Evolutionary conservation across 176 grass and related monocot species (phyloP), one percentile per base, ranked within the genome.

Genomic region (Oryza glaberrima): DNA sequence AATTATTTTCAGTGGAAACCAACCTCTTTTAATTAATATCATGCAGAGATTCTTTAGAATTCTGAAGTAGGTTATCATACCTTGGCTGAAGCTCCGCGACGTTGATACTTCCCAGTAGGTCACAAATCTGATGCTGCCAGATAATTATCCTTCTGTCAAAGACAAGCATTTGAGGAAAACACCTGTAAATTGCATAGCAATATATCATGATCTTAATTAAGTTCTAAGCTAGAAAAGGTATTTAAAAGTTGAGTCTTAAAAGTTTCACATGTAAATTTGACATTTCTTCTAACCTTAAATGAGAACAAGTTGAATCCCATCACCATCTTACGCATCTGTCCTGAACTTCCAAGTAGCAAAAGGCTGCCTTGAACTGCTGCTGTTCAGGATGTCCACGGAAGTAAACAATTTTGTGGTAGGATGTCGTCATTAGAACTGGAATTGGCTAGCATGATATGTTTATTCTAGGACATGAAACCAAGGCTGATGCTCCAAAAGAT

Each of bases 41-140:
- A 65, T 17, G 20, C 6, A 9, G n/a, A 30, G 9, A 58, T 70
- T 72, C 34, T 67, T 77, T 71, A 46, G 52, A 85, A 69, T 14
- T 45, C 54, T 14, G 30, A 70, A 80, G 52, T 60, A 75, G 19
- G 79, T 78, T 66, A 73, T 60, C 49, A 4, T 82, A 82, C 79
- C 73, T 82, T 65, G 52, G 9, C 34, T 73, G 58, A 58, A 14
- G 40, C 56, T 52, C 67, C 41, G 65, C 0, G 46, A 73, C 60
- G 58, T 32, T 54, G 54, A 16, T 46, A 72, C 17, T 20, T 40
- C 48, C 67, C 40, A 8, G 40, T 41, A 66, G 7, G 11, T 36
- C 12, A 40, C 19, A 65, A 67, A 34, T 25, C 25, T 58, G 25
- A 56, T 5, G 38, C n/a, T 25, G 0, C 30, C 40, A 73, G 35